Evolutionary conservation across 2,329 filamentous ascomycete genomes (phyloP), one percentile per base, ranked within the genome.

Genomic region (Microcyclospora pomicola): DNA sequence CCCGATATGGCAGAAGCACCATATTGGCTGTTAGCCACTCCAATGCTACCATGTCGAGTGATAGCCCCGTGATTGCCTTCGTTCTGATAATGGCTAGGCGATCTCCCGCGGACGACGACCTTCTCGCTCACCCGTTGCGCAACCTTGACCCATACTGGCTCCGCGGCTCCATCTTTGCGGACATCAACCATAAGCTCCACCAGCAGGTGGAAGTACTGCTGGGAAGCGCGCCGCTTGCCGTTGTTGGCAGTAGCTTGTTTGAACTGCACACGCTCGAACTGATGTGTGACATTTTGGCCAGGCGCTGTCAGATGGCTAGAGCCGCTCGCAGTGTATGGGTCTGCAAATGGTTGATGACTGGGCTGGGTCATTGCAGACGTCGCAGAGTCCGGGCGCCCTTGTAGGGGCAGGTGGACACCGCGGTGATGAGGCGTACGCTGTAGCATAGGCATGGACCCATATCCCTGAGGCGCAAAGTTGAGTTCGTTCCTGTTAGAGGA

Each of bases 221-320:
- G 86, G 13, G 86, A 84, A 1, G 86, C 86, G 40, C 87, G 71
- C 48, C 87, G 72, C 59, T 93, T 93, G 34, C 86, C 86, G 49
- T 95, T 95, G 63, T 94, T 95, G 15, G 85, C 84, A 0, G 86
- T 94, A 1, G 87, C 86, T 47, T 84, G 83, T 59, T 93, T 92
- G 71, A 94, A 95, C 51, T 94, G 86, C 36, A 94, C 91, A 9
- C 87, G 77, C 55, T 94, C 86, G 55, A 92, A 95, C 0, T 69
- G 72, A 40, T 78, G 72, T n/a, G 67, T 65, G 6, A 59, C 62
- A n/a, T 48, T 46, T 19, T 50, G 47, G 12, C 52, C 50, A 3
- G 51, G 53, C 15, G 48, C 29, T 9, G 48, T 46, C 9, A 57
- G 30, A 32, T 50, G 49, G 2, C 47, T 33, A 24, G 19, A 24